These are phyloP conservation scores for Crithidia acanthocephali DNA, from an alignment of 208 protist species.

Conservation along the genomic window DNA sequence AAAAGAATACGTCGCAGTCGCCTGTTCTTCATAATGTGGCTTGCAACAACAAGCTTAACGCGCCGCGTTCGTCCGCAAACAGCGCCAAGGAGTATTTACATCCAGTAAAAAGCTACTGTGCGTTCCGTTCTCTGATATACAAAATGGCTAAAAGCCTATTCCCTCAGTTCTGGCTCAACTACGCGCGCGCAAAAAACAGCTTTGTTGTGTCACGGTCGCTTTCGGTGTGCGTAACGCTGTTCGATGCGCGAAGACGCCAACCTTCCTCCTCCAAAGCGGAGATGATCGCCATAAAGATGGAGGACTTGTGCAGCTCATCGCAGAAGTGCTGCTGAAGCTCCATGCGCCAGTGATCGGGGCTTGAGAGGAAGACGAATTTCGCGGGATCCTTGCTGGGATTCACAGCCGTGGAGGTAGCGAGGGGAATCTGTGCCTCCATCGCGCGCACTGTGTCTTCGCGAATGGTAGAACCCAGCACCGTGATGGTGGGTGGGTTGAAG, in stretches of 20 bases:
- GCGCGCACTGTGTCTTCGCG: constrained; percentile 88
- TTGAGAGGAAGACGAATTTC: constrained; percentile 78
- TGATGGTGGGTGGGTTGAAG: constrained; percentile 92
- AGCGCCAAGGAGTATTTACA: no score
- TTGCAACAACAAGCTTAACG: no score
- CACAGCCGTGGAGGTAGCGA: constrained; percentile 68
- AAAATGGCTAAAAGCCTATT: background rate
- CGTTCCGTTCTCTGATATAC: no score
- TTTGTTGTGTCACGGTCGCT: constrained; percentile 73
- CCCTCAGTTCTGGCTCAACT: constrained; percentile 1
- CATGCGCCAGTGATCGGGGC: constrained; percentile 90
- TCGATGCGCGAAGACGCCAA: constrained; percentile 84
- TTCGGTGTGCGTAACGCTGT: constrained; percentile 49
- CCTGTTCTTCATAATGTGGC: no score
- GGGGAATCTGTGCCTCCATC: constrained; percentile 80
- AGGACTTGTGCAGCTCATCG: constrained; percentile 87
- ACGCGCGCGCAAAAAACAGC: constrained; percentile 84
- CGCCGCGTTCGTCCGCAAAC: no score
- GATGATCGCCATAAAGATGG: constrained; percentile 80
- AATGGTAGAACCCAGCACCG: constrained; percentile 82
- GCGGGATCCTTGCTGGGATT: constrained; percentile 72
- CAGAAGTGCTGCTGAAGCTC: constrained; percentile 92
- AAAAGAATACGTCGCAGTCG: no score
- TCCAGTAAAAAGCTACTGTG: no score
- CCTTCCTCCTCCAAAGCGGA: constrained; percentile 84